Base-by-base conservation (phyloP, 495 filamentous ascomycete species). In the Penicillium diatomitis region DNA sequence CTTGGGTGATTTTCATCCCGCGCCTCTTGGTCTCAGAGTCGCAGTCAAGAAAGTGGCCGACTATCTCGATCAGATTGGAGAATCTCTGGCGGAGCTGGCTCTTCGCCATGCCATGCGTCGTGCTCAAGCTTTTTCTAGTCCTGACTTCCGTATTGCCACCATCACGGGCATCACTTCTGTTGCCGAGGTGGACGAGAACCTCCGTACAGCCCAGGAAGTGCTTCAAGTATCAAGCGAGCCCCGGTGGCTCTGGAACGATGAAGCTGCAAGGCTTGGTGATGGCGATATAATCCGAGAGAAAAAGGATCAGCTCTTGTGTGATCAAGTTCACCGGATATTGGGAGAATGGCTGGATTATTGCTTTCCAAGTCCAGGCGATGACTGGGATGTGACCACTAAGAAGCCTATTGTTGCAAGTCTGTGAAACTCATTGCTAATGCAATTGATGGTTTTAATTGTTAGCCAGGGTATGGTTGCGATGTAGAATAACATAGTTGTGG, bases 1-100 rank as follows among this genome's bases (percentile, higher is more conserved):
- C 4, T 67, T 83, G 58, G 85, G 83, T 1, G 79, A 87, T 56
- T 95, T 81, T 68, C 89, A 95, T 64, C 89, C 89, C 2, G 81
- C 87, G 8, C 81, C 83, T 4, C 64, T 71, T 29, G 82, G 71
- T 31, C 64, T 95, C 41, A 67, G 88, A 12, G 44, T 68, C 11
- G 77, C 72, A 3, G 74, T 79, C 10, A 56, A 69, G 38, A 53
- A 63, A 11, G 77, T 74, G 7, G 58, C 79, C 60, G 58, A 79
- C 59, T 74, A 75, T 71, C 71, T 76, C 64, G 72, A 73, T 32
- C 48, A 52, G 30, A 71, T 77, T 6, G 79, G 75, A 30, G 82
- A 88, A 59, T 78, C 76, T n/a, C 74, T 91, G 32, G 84, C 86
- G 4, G 44, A 38, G 3, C 33, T 58, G 10, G 55, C 55, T 2